These are phyloP conservation scores for Nemania sp. DNA, from an alignment of 2,329 filamentous ascomycete species.

Conservation along the genomic window DNA sequence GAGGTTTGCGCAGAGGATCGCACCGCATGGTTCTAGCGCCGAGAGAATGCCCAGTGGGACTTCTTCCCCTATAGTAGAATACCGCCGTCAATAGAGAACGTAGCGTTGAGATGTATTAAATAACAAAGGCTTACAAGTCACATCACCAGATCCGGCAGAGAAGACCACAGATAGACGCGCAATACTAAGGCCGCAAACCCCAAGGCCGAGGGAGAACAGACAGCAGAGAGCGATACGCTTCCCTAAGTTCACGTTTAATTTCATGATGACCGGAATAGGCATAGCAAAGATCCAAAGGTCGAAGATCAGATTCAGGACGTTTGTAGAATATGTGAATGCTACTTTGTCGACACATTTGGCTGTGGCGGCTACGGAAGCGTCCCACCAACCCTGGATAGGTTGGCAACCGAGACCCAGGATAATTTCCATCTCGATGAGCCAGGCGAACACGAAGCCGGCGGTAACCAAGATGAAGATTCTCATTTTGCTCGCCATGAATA, in stretches of 20 bases:
- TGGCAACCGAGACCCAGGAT: slow-evolving; percentile 44
- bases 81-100: slow-evolving; percentile 1
- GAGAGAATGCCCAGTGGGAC: slow-evolving; percentile 47
- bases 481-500: slow-evolving; percentile 41
- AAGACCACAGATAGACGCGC: slow-evolving; percentile 44
- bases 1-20: slow-evolving; percentile 47
- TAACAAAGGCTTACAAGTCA: slow-evolving; percentile 43
- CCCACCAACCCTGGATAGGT: slow-evolving; percentile 47
- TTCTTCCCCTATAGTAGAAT: slow-evolving; percentile 38
- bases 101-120: background rate
- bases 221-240: slow-evolving; percentile 43
- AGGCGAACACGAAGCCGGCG: slow-evolving; percentile 39
- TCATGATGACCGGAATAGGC: slow-evolving; percentile 46
- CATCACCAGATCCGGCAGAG: slow-evolving; percentile 42
- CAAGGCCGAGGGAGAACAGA: slow-evolving; percentile 46
- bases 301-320: slow-evolving; percentile 45
- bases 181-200: slow-evolving; percentile 44
- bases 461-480: slow-evolving; percentile 35
- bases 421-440: slow-evolving; percentile 47
- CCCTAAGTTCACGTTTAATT: slow-evolving; percentile 38
- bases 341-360: slow-evolving; percentile 43
- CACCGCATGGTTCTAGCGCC: slow-evolving; percentile 46
- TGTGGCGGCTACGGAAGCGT: slow-evolving; percentile 28
- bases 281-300: slow-evolving; percentile 48
- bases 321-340: slow-evolving; percentile 47